Conservation (phyloP, 768 basidiomycete species). For the Pseudohyphozyma bogoriensis region DNA sequence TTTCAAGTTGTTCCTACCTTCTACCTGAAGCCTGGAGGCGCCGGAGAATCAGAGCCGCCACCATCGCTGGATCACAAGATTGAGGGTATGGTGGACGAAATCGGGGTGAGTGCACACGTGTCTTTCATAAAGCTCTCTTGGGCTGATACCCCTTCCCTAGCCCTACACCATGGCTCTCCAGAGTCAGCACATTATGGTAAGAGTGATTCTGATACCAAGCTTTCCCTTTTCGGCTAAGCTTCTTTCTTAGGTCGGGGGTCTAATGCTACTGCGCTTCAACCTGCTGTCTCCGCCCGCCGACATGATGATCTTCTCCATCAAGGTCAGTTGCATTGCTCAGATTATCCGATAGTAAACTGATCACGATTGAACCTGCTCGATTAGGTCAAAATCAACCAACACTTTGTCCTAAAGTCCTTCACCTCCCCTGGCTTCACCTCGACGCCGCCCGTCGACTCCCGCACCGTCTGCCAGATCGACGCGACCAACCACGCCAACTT, state of each 20-base stretch:
- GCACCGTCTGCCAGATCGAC: constrained; percentile 25
- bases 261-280: constrained; percentile 25
- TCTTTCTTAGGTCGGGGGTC: constrained; percentile 16
- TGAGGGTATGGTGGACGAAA: constrained; percentile 18
- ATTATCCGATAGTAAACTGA: too few relatives aligned
- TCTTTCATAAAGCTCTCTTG: not conserved
- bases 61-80: constrained; percentile 24
- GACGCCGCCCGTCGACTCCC: constrained; percentile 3
- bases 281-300: constrained; percentile 21
- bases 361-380: too few relatives aligned
- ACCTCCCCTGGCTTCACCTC: constrained; percentile 4
- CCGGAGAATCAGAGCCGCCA: constrained; percentile 15
- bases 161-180: constrained; percentile 23
- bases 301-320: constrained; percentile 25
- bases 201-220: not conserved
- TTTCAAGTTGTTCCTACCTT: not conserved
- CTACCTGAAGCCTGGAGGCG: not conserved
- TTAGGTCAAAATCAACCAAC: constrained; percentile 28
- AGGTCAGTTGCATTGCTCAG: too few relatives aligned
- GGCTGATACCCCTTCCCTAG: not conserved
- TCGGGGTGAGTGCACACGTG: constrained; percentile 8
- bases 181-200: constrained; percentile 24
- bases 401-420: constrained; percentile 17
- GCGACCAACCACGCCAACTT: constrained; percentile 18
- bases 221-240: not conserved